Evolutionary conservation across 139 green algal genomes (phyloP), one percentile per base, ranked within the genome.

Genomic region (Spirogloea muscicola): DNA sequence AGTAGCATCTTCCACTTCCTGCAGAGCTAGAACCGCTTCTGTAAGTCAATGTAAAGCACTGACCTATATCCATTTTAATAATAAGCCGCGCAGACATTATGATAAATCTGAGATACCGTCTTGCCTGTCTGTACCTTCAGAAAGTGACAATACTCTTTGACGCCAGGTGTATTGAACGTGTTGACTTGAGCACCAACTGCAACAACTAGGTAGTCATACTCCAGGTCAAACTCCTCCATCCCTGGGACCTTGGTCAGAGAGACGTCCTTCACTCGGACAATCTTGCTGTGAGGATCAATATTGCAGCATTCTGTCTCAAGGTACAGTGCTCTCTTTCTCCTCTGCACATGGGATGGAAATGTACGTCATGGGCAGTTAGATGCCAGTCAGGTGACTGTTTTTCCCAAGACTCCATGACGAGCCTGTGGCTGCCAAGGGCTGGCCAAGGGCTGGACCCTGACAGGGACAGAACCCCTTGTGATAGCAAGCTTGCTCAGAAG

Each of bases 231-330:
- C 25, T 40, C 27, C 25, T 60, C 43, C 39, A 51, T 40, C 51
- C 87, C 83, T 13, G 2, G 43, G 13, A 25, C 52, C 27, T 27
- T 40, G 27, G 13, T 40, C 2, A 25, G 21, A 27, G 57, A 41
- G 44, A 31, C 46, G 29, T 37, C 69, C 27, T 57, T 57, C 51
- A 66, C 77, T n/a, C 41, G 34, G 41, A 83, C 36, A 27, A 29
- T 77, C 7, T 91, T 90, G 31, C 83, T 84, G 34, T 82, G 72
- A 0, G 89, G 86, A 58, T 96, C 84, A 21, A 96, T 88, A 16
- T 88, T 74, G 39, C 88, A 86, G 67, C 84, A 91, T 46, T 89
- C 64, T 1, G 93, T 92, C 82, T 97, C 90, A 72, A 93, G 92
- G 76, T 91, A 97, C 29, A 36, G 68, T 2, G 68, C 68, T n/a